Base-by-base conservation (phyloP, 164 flowering plant genomes). In the Pachysandra terminalis region DNA sequence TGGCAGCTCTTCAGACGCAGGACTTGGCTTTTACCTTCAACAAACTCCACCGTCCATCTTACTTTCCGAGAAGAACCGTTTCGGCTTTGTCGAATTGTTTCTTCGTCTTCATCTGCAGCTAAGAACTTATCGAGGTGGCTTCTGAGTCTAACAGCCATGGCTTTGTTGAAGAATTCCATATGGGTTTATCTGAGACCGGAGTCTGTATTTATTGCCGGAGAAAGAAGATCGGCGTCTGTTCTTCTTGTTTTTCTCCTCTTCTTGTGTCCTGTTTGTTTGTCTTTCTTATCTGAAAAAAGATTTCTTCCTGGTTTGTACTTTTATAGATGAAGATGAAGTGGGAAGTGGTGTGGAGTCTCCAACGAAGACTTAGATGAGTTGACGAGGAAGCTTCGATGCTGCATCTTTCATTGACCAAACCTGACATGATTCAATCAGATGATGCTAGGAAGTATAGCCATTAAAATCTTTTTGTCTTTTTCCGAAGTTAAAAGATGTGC, bases 111-210 rank as follows among this genome's bases (percentile, higher is more conserved):
- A 40, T 81, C 88, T 22, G 96, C 94, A 19, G 78, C 26, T n/a
- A 91, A 71, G 77, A 81, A 88, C 75, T 87, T 92, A 61, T 84
- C 83, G 19, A 79, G 81, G 77, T 86, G 87, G 83, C 92, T 85
- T 37, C 84, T 81, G 32, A 92, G 87, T 65, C 75, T 72, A 0
- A 90, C 83, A 12, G 80, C 81, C 65, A 73, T 77, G 19, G 77
- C 71, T 53, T 79, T 78, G 55, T 27, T 64, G 76, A 87, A 84
- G 32, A 84, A 35, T 63, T 86, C 90, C 90, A 84, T 86, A 3
- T 32, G 37, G 37, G 37, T 32, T 32, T 32, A 32, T 32, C 37
- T n/a, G n/a, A n/a, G n/a, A n/a, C n/a, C n/a, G n/a, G n/a, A n/a
- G n/a, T n/a, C n/a, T n/a, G n/a, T n/a, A n/a, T n/a, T n/a, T n/a